Conservation (phyloP, 2,329 filamentous ascomycete genomes). For the Hymenoscyphus scutula region DNA sequence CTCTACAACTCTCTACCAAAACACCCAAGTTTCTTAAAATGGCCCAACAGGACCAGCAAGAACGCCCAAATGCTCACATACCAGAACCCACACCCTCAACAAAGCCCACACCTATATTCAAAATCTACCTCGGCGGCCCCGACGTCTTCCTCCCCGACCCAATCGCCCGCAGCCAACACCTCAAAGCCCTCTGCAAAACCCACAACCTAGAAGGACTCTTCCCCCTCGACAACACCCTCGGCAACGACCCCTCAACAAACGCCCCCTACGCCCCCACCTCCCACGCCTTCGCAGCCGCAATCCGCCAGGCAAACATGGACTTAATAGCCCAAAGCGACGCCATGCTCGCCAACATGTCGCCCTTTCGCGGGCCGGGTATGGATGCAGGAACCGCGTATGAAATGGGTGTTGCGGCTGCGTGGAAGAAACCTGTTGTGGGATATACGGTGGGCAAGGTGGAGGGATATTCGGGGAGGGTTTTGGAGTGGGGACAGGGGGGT, state of each 20-base stretch:
- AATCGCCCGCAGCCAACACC: slow-evolving; percentile 17
- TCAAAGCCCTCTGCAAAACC: slow-evolving; percentile 25
- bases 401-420: slow-evolving; percentile 28
- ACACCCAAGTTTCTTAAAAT: no score
- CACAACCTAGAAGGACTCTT: slow-evolving; percentile 25
- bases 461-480: slow-evolving; percentile 25
- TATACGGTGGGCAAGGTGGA: slow-evolving; percentile 21
- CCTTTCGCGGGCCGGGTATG: slow-evolving; percentile 29
- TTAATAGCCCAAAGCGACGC: slow-evolving; percentile 26
- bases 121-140: slow-evolving; percentile 31
- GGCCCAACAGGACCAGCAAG: no score
- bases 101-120: neutral
- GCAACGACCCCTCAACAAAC: neutral
- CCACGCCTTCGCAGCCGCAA: slow-evolving; percentile 21
- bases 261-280: slow-evolving; percentile 14
- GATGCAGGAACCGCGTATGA: slow-evolving; percentile 31
- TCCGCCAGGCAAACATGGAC: slow-evolving; percentile 28
- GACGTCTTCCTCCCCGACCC: slow-evolving; percentile 29
- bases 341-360: slow-evolving; percentile 29
- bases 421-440: slow-evolving; percentile 27
- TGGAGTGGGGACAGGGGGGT: slow-evolving; percentile 8
- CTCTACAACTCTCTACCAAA: no score
- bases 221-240: slow-evolving; percentile 27
- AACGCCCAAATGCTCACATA: no score
- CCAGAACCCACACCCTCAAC: no score